phyloP scores from a whole-genome alignment of 306 rosid genomes.

The Oxytropis ochrocephala region DNA sequence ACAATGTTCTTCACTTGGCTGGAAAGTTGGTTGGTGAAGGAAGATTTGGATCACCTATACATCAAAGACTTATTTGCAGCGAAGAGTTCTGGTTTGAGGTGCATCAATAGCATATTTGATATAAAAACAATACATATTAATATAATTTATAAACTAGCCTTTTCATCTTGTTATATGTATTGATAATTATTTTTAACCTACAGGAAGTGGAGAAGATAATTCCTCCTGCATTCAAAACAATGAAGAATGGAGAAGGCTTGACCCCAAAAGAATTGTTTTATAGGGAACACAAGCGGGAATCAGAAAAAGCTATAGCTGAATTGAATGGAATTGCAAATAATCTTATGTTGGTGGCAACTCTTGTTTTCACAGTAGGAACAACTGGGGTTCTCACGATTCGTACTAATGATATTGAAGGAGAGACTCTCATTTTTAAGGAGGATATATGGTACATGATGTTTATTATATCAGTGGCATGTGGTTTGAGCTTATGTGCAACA shows the following conservation, averaged over 20 bases:
- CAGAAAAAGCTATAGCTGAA: neutral
- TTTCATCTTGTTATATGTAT: too few species aligned
- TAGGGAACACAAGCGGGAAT: neutral
- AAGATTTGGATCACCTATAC: neutral
- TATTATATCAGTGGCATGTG: neutral
- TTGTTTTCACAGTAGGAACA: neutral
- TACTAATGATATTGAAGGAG: neutral
- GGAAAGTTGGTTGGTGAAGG: neutral
- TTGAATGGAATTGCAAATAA: neutral
- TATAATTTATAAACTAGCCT: too few species aligned
- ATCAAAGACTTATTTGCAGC: neutral
- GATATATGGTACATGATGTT: neutral
- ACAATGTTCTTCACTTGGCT: constrained; percentile 11
- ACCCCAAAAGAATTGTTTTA: neutral
- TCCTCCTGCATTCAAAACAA: neutral
- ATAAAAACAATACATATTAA: too few species aligned
- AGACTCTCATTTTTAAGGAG: neutral
- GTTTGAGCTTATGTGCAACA: neutral
- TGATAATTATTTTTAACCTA: neutral
- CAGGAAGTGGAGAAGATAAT: constrained; percentile 15
- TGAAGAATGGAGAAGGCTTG: neutral
- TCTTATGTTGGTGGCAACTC: constrained; percentile 6
- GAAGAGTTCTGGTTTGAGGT: constrained; percentile 1
- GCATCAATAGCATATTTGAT: too few species aligned
- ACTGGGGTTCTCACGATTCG: neutral